A percentile compares a stretch with the other conserved stretches of the same genome.
These are phyloP conservation scores for Taxawa tesnikishii DNA, from an alignment of 2,329 filamentous ascomycete genomes.

Conservation along the genomic window DNA sequence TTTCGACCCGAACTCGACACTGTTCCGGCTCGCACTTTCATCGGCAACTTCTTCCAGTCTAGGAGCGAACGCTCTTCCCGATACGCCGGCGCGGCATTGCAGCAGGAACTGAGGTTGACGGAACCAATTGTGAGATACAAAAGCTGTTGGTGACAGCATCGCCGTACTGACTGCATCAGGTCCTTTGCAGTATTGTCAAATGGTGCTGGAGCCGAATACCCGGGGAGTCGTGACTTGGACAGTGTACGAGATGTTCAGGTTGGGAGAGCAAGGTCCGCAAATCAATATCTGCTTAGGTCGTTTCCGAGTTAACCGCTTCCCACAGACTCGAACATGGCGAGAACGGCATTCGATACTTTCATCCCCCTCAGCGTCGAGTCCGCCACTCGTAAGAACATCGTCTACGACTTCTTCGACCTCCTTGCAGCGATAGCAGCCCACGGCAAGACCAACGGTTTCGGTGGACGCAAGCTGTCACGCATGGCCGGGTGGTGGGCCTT, in stretches of 20 bases:
- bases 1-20: conserved; percentile 90
- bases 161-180: conserved; percentile 39
- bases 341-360: conserved; percentile 91
- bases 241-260: conserved; percentile 88
- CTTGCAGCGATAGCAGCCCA: conserved; percentile 83
- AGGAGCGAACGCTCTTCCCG: conserved; percentile 44
- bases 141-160: conserved; percentile 7
- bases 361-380: conserved; percentile 89
- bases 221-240: conserved; percentile 95
- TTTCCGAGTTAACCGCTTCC: too few species aligned
- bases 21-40: conserved; percentile 80
- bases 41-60: conserved; percentile 81
- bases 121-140: conserved; percentile 66
- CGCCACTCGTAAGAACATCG: conserved; percentile 71
- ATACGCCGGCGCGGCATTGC: conserved; percentile 55
- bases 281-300: too few species aligned
- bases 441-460: conserved; percentile 84
- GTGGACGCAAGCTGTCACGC: conserved; percentile 83
- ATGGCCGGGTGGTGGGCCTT: conserved; percentile 99
- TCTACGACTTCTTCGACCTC: conserved; percentile 93
- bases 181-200: conserved; percentile 85
- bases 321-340: conserved; percentile 84
- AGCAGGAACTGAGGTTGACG: conserved; percentile 79
- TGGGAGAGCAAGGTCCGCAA: conserved; percentile 72
- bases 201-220: conserved; percentile 96